Evolutionary conservation across 2,329 filamentous ascomycete genomes (phyloP).

Genomic region (Gnomoniopsis sp.): DNA sequence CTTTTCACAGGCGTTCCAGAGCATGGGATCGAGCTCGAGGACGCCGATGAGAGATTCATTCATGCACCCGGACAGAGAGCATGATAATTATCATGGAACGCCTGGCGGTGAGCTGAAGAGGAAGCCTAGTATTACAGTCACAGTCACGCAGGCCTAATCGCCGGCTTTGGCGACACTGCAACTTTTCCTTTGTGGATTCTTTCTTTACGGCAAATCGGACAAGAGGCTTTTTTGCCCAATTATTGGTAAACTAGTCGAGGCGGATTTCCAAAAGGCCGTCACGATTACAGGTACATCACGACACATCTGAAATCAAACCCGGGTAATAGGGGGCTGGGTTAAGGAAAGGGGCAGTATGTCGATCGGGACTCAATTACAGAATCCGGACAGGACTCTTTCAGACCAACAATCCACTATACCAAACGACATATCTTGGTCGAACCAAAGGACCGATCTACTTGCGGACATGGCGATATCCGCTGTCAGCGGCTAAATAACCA

Average conservation of each 20-base stretch:
- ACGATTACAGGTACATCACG: background rate
- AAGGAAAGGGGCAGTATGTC: background rate
- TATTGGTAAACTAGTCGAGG: background rate
- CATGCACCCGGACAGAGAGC: slow-evolving; percentile 22
- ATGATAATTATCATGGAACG: slow-evolving; percentile 27
- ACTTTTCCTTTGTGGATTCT: background rate
- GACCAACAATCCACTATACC: background rate
- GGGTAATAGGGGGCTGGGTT: background rate
- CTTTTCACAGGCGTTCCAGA: slow-evolving; percentile 47
- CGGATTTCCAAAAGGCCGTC: background rate
- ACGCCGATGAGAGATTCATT: slow-evolving; percentile 46
- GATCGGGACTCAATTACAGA: background rate
- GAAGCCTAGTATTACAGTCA: slow-evolving; percentile 35
- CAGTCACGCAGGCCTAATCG: background rate
- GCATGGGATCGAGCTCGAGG: slow-evolving; percentile 32
- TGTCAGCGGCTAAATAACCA: background rate
- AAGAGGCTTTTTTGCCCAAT: background rate
- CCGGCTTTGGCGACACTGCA: background rate
- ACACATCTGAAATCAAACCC: background rate
- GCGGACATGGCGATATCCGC: background rate
- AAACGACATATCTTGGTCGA: background rate
- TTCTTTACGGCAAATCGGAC: background rate
- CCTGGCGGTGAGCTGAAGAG: slow-evolving; percentile 30
- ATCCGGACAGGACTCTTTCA: background rate
- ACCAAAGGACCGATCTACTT: background rate